A percentile compares a stretch with the other conserved stretches of the same genome.
phyloP scores from a whole-genome alignment of 108 stramenopile species.

The Skeletonema potamos region DNA sequence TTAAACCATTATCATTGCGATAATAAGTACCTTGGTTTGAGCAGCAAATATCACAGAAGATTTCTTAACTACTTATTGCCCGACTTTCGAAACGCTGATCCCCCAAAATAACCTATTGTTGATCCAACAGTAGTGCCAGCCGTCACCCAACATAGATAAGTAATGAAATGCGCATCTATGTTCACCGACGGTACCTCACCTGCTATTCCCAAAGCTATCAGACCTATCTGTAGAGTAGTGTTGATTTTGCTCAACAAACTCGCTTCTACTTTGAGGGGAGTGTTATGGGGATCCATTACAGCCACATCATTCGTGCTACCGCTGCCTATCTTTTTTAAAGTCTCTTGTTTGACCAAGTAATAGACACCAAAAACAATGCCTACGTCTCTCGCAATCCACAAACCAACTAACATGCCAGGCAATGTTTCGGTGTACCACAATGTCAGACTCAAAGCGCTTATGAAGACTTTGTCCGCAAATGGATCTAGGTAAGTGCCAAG shows the following conservation, averaged over 20 bases:
- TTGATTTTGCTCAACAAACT: conserved; percentile 75
- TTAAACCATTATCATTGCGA: neutral
- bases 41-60: neutral
- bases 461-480: conserved; percentile 79
- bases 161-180: conserved; percentile 29
- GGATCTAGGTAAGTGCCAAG: conserved; percentile 88
- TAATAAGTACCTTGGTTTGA: neutral
- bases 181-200: conserved; percentile 36
- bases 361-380: conserved; percentile 44
- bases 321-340: conserved; percentile 12
- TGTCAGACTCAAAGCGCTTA: conserved; percentile 37
- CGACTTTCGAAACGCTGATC: conserved; percentile 30
- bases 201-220: conserved; percentile 46
- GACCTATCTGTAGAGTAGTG: conserved; percentile 76
- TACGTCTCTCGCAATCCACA: conserved; percentile 73
- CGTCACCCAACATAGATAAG: conserved; percentile 41
- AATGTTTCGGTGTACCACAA: conserved; percentile 52
- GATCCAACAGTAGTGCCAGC: conserved; percentile 44
- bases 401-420: conserved; percentile 59
- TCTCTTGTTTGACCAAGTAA: conserved; percentile 32
- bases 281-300: conserved; percentile 52
- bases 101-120: conserved; percentile 38
- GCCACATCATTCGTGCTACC: conserved; percentile 23
- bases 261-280: conserved; percentile 73
- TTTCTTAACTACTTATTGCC: conserved; percentile 15